Percentiles rank a stretch among this genome's conserved stretches.
These are phyloP conservation scores for Hymenoscyphus scutula DNA, from an alignment of 2,329 filamentous ascomycete species.

Conservation along the genomic window DNA sequence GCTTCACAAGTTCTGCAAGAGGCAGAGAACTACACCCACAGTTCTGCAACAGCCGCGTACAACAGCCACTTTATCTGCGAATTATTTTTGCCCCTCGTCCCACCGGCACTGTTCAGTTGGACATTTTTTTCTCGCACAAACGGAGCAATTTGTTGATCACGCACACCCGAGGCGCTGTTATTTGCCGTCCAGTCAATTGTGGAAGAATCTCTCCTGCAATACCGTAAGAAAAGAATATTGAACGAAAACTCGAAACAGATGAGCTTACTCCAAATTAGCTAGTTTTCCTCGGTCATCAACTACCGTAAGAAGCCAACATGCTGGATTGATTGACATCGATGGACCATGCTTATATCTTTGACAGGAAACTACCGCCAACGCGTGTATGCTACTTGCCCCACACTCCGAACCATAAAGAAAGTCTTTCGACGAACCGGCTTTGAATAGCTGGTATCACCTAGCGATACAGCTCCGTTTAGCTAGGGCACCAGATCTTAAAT, in stretches of 20 bases:
- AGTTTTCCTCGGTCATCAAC: neutral
- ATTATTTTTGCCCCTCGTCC: slow-evolving; percentile 9
- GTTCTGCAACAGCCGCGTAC: slow-evolving; percentile 10
- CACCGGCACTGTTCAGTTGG: slow-evolving; percentile 13
- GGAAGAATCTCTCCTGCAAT: neutral
- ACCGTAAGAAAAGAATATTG: neutral
- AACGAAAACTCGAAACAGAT: slow-evolving; percentile 7
- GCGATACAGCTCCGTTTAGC: neutral
- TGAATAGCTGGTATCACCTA: neutral
- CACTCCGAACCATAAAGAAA: neutral
- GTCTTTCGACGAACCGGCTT: slow-evolving; percentile 1
- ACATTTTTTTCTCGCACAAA: slow-evolving; percentile 8
- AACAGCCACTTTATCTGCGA: slow-evolving; percentile 18
- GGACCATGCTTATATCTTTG: slow-evolving; percentile 18
- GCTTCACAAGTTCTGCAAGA: slow-evolving; percentile 14
- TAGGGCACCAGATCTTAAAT: slow-evolving; percentile 1
- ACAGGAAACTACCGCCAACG: slow-evolving; percentile 16
- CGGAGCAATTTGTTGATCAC: slow-evolving; percentile 11
- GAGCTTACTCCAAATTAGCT: too few species aligned
- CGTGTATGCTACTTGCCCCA: neutral
- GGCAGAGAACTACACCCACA: slow-evolving; percentile 10
- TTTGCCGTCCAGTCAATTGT: slow-evolving; percentile 7
- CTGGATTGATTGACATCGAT: slow-evolving; percentile 12
- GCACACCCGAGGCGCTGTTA: slow-evolving; percentile 1
- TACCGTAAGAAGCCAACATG: neutral